phyloP scores from a whole-genome alignment of 2,329 filamentous ascomycete species.

The Pseudocercospora vitis region DNA sequence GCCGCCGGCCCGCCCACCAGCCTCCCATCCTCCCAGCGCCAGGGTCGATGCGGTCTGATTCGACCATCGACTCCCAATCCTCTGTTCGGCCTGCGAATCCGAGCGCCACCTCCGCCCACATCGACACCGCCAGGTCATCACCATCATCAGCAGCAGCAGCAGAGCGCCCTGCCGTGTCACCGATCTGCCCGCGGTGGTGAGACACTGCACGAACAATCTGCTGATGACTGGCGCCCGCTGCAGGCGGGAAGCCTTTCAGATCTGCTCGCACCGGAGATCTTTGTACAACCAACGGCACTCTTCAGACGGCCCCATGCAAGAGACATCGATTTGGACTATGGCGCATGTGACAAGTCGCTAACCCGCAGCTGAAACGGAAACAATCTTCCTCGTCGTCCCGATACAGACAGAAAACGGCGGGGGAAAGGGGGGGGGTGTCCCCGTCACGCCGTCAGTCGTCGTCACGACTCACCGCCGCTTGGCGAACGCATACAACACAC shows the following conservation, averaged over 20 bases:
- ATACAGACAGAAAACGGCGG: neutral
- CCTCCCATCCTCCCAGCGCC: neutral
- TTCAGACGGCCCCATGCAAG: neutral
- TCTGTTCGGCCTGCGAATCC: too few relatives aligned
- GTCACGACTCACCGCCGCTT: slow-evolving; percentile 6
- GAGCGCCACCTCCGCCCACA: too few relatives aligned
- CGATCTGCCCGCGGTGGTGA: too few relatives aligned
- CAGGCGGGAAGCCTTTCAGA: slow-evolving; percentile 6
- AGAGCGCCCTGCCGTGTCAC: neutral
- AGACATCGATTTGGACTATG: neutral
- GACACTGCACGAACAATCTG: neutral
- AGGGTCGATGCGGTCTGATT: neutral
- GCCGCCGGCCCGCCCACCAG: neutral
- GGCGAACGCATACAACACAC: neutral
- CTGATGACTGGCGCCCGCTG: slow-evolving; percentile 4
- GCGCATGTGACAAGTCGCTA: slow-evolving; percentile 2
- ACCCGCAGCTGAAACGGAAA: slow-evolving; percentile 1
- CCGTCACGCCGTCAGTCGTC: slow-evolving; percentile 8
- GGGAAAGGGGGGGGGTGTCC: neutral
- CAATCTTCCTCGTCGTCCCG: neutral
- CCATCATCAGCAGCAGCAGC: too few relatives aligned
- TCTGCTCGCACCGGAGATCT: slow-evolving; percentile 9
- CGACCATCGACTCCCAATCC: neutral
- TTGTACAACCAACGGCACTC: slow-evolving; percentile 4
- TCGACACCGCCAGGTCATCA: neutral